Evolutionary conservation across 148 eudicot species (phyloP), one percentile per base, ranked within the genome.

Genomic region (Chenopodium suecicum): DNA sequence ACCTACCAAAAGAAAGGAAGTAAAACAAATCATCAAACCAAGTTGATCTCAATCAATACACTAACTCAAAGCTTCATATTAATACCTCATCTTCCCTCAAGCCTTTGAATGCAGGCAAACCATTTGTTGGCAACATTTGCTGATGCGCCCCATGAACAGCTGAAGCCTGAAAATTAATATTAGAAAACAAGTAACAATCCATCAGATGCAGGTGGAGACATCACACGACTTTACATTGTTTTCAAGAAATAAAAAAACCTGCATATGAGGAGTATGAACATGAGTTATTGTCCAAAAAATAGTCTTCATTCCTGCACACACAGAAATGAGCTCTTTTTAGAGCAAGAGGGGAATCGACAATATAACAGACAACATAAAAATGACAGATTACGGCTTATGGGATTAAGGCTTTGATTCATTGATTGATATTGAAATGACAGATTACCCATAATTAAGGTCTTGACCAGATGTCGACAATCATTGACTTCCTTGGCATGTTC

Each of bases 201-300:
- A 80, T 78, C 62, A 71, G 75, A 67, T 17, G 23, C 63, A 56
- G 13, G 44, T 64, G 12, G 47, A 82, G 63, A 32, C 13, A 56
- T 41, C 11, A 19, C 14, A 60, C 23, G 31, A 1, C 17, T 77
- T 34, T 19, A 56, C 19, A 60, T 7, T 29, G 23, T n/a, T 56
- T 19, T 60, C 41, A 9, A 32, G 58, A 60, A 23, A 31, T 27
- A 67, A 82, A 50, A 75, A n/a, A 47, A 92, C 99, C 98, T 94
- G 99, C 56, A 97, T 87, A 74, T 93, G 92, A 9, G 98, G 95
- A 79, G 91, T 82, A 87, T 96, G 97, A 78, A 95, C 94, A 88
- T 96, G 98, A 76, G 98, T 96, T 80, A 96, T 94, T 79, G 98
- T 96, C 99, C 99, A 96, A 75, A 96, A 90, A 63, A 96, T 96